phyloP scores from a whole-genome alignment of 2,329 filamentous ascomycete species.

The Nigrospora osmanthi region DNA sequence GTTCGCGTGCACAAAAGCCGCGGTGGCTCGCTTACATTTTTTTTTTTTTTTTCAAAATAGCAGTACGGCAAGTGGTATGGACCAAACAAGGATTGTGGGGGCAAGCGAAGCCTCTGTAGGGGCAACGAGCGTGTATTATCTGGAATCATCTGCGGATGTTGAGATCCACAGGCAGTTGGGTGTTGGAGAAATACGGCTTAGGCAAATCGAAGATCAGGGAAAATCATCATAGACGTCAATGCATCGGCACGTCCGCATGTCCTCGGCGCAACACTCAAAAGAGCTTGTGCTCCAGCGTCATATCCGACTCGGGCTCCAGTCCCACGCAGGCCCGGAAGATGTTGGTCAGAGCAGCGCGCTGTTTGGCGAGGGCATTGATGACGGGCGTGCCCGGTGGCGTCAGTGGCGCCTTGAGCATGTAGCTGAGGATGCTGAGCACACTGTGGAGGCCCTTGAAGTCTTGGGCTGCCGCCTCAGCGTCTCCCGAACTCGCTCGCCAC shows the following conservation, averaged over 20 bases:
- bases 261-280: slow-evolving; percentile 43
- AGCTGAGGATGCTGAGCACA: slow-evolving; percentile 93
- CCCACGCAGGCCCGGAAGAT: slow-evolving; percentile 98
- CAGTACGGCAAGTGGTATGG: no score
- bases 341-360: slow-evolving; percentile 89
- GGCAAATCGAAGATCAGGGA: no score
- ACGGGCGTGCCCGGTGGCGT: slow-evolving; percentile 93
- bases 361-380: slow-evolving; percentile 91
- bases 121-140: not conserved
- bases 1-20: no score
- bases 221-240: no score
- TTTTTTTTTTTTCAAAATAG: no score
- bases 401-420: slow-evolving; percentile 96
- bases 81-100: not conserved
- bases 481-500: slow-evolving; percentile 63
- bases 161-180: not conserved
- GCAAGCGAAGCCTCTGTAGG: not conserved
- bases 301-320: slow-evolving; percentile 94
- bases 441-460: slow-evolving; percentile 94
- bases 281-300: slow-evolving; percentile 98
- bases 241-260: no score
- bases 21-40: no score
- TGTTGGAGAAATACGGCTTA: no score
- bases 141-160: not conserved
- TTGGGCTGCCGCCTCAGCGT: slow-evolving; percentile 38